Evolutionary conservation across 768 basidiomycete species (phyloP), one percentile per base, ranked within the genome.

Genomic region (Tricholoma hemisulphureum): DNA sequence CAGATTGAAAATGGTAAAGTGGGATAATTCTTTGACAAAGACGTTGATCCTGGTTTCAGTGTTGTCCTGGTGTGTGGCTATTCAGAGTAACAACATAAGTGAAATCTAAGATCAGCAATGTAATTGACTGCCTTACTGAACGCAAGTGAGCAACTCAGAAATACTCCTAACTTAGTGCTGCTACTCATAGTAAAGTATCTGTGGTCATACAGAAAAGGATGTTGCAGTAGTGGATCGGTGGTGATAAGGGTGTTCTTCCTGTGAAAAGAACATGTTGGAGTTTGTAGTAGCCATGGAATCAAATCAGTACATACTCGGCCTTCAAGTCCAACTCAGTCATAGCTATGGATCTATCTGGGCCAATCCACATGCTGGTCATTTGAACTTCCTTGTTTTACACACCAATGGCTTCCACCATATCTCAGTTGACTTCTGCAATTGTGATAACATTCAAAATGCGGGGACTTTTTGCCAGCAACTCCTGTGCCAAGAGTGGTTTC

Each of bases 351-450:
- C 62, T 2, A 5, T 13, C 2, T 69, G 71, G 35, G 20, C 57
- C 13, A 29, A 55, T 1, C 68, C 65, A 0, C 7, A 51, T 8
- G 34, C 51, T 0, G 51, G 63, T 2, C 23, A 45, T 8, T 55
- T 58, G 23, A 51, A 70, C 11, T 76, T 75, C 51, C 60, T 69
- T 2, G 57, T 77, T 16, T 51, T 77, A 45, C 62, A 73, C 55
- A 57, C 50, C 0, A 63, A 64, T 48, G 72, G 71, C 0, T 66
- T 77, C 14, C 75, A 75, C 51, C 29, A 59, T 6, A 65, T 76
- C 3, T 52, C 26, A 2, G 26, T 76, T 1, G 61, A 68, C 53
- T 76, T 68, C 54, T 77, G 76, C 51, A 60, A 59, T 2, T 77
- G 75, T 59, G 58, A 53, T 6, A 59, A 62, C 4, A 32, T 55